Conservation (phyloP, 23 red algal genomes). For the Gracilaria vermiculophylla region DNA sequence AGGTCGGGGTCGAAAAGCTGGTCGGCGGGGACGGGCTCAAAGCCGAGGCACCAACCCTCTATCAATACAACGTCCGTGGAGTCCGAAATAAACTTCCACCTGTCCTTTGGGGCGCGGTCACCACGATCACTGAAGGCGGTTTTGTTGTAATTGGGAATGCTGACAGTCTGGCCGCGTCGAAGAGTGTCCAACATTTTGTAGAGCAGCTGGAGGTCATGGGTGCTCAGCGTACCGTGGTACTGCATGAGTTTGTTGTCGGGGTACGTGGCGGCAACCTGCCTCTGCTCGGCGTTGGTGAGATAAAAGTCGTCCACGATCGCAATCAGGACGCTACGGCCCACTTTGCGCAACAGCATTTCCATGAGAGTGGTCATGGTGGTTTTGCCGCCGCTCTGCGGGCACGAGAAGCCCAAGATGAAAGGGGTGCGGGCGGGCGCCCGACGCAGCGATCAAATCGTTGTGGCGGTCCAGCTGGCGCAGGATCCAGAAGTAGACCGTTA, state of each 20-base stretch:
- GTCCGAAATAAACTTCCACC: conserved; percentile 49
- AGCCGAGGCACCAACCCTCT: conserved; percentile 94
- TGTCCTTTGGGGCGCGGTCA: conserved; percentile 77
- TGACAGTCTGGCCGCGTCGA: conserved; percentile 23
- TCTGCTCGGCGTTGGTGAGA: conserved; percentile 81
- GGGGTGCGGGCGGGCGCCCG: conserved; percentile 12
- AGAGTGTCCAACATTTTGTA: conserved; percentile 50
- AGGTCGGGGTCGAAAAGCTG: conserved; percentile 41
- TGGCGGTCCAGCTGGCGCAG: conserved; percentile 30
- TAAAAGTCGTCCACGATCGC: conserved; percentile 97
- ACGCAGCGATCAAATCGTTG: not conserved
- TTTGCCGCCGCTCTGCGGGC: conserved; percentile 98
- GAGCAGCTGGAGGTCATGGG: conserved; percentile 78
- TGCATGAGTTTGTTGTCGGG: conserved; percentile 72
- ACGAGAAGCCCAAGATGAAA: conserved; percentile 85
- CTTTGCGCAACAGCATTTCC: conserved; percentile 35
- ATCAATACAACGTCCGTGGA: conserved; percentile 77
- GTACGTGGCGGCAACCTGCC: conserved; percentile 48
- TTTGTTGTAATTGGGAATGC: conserved; percentile 94
- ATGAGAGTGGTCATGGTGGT: conserved; percentile 88
- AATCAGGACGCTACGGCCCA: conserved; percentile 45
- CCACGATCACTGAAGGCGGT: conserved; percentile 80
- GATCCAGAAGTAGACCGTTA: conserved; percentile 88
- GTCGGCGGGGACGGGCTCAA: conserved; percentile 33
- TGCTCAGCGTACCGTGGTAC: conserved; percentile 86